Conservation (phyloP, 352 stramenopile genomes). For the Hyaloperonospora arabidopsidis region DNA sequence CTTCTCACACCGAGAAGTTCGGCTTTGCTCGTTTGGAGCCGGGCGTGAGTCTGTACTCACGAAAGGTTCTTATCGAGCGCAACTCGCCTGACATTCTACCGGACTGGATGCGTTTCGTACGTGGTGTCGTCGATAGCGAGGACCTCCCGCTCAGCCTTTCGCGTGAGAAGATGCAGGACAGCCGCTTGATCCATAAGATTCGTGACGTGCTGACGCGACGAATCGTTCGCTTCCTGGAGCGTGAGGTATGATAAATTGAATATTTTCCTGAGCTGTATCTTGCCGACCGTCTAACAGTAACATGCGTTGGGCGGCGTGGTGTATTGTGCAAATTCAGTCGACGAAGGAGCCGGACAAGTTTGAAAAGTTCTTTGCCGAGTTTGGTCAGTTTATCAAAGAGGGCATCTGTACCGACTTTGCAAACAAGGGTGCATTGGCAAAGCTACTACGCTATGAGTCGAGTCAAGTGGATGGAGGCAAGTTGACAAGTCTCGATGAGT, state of each 20-base stretch:
- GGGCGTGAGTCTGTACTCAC: constrained; percentile 96
- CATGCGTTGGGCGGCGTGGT: not conserved
- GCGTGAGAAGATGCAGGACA: constrained; percentile 99
- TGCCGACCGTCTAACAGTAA: constrained; percentile 2
- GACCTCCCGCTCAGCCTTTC: constrained; percentile 98
- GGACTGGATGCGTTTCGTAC: constrained; percentile 94
- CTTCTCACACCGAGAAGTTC: constrained; percentile 96
- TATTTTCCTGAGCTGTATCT: not conserved
- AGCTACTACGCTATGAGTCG: constrained; percentile 98
- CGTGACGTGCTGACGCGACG: constrained; percentile 91
- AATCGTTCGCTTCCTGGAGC: constrained; percentile 86
- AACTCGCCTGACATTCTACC: constrained; percentile 96
- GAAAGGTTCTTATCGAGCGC: constrained; percentile 98
- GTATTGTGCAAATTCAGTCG: constrained; percentile 33
- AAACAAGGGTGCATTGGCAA: constrained; percentile 88
- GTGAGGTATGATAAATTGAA: constrained; percentile 36
- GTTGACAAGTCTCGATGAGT: constrained; percentile 96
- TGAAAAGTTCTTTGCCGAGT: constrained; percentile 97
- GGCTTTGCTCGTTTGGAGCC: constrained; percentile 92
- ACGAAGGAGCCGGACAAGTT: constrained; percentile 95
- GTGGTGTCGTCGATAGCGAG: constrained; percentile 92
- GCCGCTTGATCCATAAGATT: constrained; percentile 93
- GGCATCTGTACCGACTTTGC: constrained; percentile 47
- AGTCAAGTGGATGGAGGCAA: constrained; percentile 88
- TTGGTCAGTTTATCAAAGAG: constrained; percentile 97